Evolutionary conservation across 805 yeast species (phyloP), one percentile per base, ranked within the genome.

Genomic region (Hanseniaspora hatyaiensis): DNA sequence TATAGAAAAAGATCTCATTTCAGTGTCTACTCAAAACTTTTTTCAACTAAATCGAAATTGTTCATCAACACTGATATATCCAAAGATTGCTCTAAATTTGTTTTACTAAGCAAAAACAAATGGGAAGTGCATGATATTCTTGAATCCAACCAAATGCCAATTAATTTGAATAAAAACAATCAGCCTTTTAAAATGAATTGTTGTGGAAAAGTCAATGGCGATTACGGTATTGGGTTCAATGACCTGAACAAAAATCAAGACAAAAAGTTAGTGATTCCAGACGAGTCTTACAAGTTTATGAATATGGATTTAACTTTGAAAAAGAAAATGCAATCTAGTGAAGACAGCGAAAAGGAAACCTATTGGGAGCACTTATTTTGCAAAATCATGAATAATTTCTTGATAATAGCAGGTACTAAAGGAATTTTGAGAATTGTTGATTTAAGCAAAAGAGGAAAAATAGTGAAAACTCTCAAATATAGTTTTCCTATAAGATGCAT

Each of bases 401-500:
- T 86, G 16, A 77, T 81, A 0, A 73, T 87, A 8, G 74, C 88
- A 0, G 92, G 72, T 5, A 76, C 87, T 0, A 68, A 75, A 49
- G 95, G 95, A 0, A 71, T 78, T 26, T 65, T 87, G 51, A 65
- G 85, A 48, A 77, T 85, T 1, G 72, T 75, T 49, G 83, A 82
- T 56, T 57, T 83, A 13, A 66, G 65, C 9, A 61, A 68, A 30
- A 53, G 58, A 11, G 95, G 95, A 3, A 67, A 68, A 51, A 76
- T 81, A 0, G 66, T 87, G 1, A 84, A 81, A 61, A 74, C 83
- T 0, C 77, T 82, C 57, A 66, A 74, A 32, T 78, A 85, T 9
- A 74, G 72, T 47, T 82, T 83, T 58, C 88, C 89, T 1, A 80
- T 88, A 31, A 63, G 94, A 44, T 85, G 95, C 57, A 69, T 85